A percentile compares a stretch with the other conserved stretches of the same genome.
Conservation (phyloP, 495 filamentous ascomycete species). For the Penicillium nucicola region DNA sequence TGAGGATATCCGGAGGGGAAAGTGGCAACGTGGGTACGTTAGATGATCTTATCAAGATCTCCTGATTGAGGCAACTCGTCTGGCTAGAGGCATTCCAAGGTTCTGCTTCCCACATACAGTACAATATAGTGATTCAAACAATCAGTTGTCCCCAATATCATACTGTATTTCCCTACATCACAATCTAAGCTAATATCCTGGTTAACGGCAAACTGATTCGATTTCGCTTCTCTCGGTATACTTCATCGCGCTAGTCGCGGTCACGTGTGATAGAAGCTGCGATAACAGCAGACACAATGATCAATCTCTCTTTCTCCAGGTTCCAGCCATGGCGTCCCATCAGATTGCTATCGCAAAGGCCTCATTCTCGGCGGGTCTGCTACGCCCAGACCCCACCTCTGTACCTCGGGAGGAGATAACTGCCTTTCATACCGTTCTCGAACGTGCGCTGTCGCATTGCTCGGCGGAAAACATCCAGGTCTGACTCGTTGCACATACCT, state of each 20-base stretch:
- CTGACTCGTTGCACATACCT: conserved; percentile 54
- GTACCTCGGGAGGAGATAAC: conserved; percentile 70
- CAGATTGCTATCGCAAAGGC: conserved; percentile 80
- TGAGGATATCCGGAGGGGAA: background rate
- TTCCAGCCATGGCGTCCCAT: conserved; percentile 62
- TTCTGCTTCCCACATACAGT: no score
- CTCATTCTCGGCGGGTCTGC: conserved; percentile 69
- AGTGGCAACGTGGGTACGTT: no score
- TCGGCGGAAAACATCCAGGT: conserved; percentile 89
- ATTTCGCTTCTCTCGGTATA: no score
- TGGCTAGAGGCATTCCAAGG: no score
- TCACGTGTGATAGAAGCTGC: conserved; percentile 15
- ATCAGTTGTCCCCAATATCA: no score
- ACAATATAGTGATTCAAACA: no score
- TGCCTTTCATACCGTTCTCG: conserved; percentile 64
- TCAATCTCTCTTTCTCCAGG: background rate
- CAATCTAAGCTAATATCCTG: no score
- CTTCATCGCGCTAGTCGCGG: no score
- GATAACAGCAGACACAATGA: background rate
- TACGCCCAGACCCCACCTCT: conserved; percentile 71
- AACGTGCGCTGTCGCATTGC: conserved; percentile 68
- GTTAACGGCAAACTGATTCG: no score
- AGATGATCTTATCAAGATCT: background rate
- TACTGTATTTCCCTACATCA: no score
- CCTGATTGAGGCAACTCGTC: background rate